Conservation (phyloP, 2,329 filamentous ascomycete species). For the Xylariaceae sp. region DNA sequence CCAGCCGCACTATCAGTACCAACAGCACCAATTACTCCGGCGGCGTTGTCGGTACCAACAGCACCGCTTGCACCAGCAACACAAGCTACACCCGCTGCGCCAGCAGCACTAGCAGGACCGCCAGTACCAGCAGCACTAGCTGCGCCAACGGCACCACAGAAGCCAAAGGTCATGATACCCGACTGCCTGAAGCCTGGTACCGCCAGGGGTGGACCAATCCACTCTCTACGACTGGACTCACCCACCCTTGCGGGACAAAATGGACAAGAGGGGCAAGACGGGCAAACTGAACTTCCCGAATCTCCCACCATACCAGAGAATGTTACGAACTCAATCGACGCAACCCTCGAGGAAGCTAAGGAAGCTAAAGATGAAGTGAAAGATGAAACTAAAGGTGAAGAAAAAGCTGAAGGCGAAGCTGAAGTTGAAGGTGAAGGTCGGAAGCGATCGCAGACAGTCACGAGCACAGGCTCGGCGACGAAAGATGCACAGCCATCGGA, state of each 20-base stretch:
- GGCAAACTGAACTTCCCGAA: conserved; percentile 13
- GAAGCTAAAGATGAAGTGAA: not conserved
- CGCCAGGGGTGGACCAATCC: conserved; percentile 15
- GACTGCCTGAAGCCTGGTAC: conserved; percentile 3
- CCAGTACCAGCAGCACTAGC: conserved; percentile 13
- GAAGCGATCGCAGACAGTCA: conserved; percentile 16
- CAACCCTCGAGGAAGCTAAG: conserved; percentile 17
- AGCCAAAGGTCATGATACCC: conserved; percentile 10
- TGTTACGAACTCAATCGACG: conserved; percentile 10
- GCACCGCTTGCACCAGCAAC: no score
- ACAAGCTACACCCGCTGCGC: no score
- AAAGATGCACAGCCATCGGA: conserved; percentile 38
- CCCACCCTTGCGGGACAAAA: conserved; percentile 18
- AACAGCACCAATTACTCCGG: not conserved
- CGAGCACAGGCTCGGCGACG: conserved; percentile 28
- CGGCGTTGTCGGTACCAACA: not conserved
- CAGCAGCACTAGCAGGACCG: not conserved
- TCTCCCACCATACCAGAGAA: conserved; percentile 24
- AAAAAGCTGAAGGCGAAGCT: not conserved
- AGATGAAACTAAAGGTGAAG: not conserved
- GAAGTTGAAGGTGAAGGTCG: conserved; percentile 17
- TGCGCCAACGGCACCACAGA: not conserved
- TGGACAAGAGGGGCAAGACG: no score
- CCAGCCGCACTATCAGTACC: conserved; percentile 20
- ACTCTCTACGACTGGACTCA: conserved; percentile 32